Base-by-base conservation (phyloP, 345 rosid genomes). In the Tarenaya hassleriana region DNA sequence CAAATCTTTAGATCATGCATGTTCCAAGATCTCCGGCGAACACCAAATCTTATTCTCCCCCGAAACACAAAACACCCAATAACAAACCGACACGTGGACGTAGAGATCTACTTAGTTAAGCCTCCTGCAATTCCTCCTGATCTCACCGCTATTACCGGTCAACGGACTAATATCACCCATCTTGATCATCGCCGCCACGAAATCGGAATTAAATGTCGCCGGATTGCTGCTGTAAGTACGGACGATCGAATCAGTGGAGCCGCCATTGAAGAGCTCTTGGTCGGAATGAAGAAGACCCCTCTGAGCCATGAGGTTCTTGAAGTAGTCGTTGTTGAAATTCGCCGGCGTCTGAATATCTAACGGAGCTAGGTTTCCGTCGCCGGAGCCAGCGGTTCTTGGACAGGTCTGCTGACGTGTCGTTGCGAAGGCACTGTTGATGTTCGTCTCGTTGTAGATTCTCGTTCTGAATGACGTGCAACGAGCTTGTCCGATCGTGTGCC, bases 141-240 rank as follows among this genome's bases (percentile, higher is more conserved):
- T 73, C 70, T 91, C 87, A 18, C 98, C 98, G 0, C 29, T 61
- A 27, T 79, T 70, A 35, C 95, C 92, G 1, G 92, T 87, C 53
- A 87, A 82, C 3, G 94, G 94, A 9, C 74, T 81, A 32, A 82
- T 84, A 46, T 71, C 81, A 41, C 82, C 92, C 96, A 91, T 84
- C 65, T 75, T 87, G 58, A 87, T 82, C 95, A 91, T 84, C 39
- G 80, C 88, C 33, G 81, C 44, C 1, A 45, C 64, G 19, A 82
- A 91, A 55, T 87, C 96, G 1, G 81, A 77, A 16, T 0, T 65
- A 69, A 91, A 91, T 53, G 72, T 60, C 31, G 46, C 54, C 1
- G 83, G 81, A 41, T 9, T 72, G 57, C 47, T 76, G 62, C 80
- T 71, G 39, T 84, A 87, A 7, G 69, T 61, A n/a, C 50, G 44